Evolutionary conservation across 2,329 filamentous ascomycete genomes (phyloP).

Genomic region (Lasiodiplodia sp.): DNA sequence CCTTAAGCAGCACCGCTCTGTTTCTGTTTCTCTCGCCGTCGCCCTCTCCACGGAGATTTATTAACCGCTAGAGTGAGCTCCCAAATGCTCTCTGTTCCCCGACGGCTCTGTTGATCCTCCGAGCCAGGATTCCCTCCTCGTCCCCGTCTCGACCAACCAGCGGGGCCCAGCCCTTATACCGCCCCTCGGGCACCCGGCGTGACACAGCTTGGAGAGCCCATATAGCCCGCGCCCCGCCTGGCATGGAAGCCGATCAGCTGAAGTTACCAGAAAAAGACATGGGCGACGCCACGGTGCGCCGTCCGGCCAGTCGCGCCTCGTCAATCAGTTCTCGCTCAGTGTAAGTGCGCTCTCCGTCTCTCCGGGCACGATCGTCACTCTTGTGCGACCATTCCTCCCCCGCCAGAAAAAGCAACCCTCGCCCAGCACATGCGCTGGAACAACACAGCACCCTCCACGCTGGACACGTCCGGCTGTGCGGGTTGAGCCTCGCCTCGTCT

Average conservation of each 20-base stretch:
- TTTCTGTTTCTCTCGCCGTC: not conserved
- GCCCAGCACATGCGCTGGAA: not conserved
- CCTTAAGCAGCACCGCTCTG: constrained; percentile 6
- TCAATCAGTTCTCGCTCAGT: constrained; percentile 19
- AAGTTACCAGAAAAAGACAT: constrained; percentile 1
- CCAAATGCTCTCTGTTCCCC: not conserved
- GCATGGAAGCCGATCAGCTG: constrained; percentile 21
- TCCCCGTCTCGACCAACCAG: not conserved
- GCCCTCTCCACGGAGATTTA: constrained; percentile 2
- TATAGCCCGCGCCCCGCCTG: not conserved
- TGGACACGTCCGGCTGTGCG: not conserved
- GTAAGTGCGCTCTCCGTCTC: constrained; percentile 23
- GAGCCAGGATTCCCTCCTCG: not conserved
- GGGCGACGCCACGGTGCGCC: constrained; percentile 20
- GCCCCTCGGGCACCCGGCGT: constrained; percentile 9
- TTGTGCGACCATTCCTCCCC: constrained; percentile 14
- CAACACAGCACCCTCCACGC: not conserved
- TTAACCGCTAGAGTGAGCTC: constrained; percentile 2
- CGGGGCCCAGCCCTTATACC: not conserved
- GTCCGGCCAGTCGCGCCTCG: constrained; percentile 19
- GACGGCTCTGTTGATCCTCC: constrained; percentile 8
- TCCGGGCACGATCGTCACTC: constrained; percentile 3
- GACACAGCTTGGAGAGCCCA: constrained; percentile 16
- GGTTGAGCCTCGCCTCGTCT: not conserved
- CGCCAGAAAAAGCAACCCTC: not conserved